Conservation (phyloP, 768 basidiomycete genomes). For the Termitomyces titanicus region DNA sequence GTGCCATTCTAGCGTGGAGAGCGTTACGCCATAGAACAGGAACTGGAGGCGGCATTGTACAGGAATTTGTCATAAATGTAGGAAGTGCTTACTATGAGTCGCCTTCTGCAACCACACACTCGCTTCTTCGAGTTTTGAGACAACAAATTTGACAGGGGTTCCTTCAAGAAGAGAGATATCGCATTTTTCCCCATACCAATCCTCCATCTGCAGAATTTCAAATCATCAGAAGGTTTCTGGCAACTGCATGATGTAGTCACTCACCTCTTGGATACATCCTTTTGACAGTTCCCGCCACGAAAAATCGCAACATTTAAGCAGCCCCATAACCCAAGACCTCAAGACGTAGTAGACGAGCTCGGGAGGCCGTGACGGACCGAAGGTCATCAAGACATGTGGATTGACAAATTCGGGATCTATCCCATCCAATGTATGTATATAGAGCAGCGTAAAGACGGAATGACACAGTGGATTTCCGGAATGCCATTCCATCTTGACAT, state of each 20-base stretch:
- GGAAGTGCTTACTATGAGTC: constrained; percentile 31
- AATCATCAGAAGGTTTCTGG: background rate
- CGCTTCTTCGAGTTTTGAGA: constrained; percentile 57
- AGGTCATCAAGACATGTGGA: constrained; percentile 13
- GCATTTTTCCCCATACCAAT: constrained; percentile 88
- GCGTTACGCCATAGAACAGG: constrained; percentile 46
- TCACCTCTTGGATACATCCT: constrained; percentile 73
- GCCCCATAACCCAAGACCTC: constrained; percentile 58
- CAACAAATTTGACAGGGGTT: constrained; percentile 48
- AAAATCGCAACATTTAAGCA: constrained; percentile 80
- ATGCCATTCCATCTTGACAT: constrained; percentile 81
- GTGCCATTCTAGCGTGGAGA: constrained; percentile 45
- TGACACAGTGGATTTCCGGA: constrained; percentile 81
- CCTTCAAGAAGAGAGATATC: constrained; percentile 74
- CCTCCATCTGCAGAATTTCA: constrained; percentile 58
- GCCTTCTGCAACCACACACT: constrained; percentile 53
- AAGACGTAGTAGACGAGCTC: constrained; percentile 70
- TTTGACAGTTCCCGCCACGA: constrained; percentile 80
- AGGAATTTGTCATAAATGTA: background rate
- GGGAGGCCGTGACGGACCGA: constrained; percentile 47
- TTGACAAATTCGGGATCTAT: constrained; percentile 54
- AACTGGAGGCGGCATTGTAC: constrained; percentile 26
- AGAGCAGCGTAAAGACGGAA: constrained; percentile 76
- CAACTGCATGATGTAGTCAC: constrained; percentile 26
- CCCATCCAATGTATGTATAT: constrained; percentile 61